phyloP scores from a whole-genome alignment of 2,329 filamentous ascomycete species.

The Harringtonia aguacate region DNA sequence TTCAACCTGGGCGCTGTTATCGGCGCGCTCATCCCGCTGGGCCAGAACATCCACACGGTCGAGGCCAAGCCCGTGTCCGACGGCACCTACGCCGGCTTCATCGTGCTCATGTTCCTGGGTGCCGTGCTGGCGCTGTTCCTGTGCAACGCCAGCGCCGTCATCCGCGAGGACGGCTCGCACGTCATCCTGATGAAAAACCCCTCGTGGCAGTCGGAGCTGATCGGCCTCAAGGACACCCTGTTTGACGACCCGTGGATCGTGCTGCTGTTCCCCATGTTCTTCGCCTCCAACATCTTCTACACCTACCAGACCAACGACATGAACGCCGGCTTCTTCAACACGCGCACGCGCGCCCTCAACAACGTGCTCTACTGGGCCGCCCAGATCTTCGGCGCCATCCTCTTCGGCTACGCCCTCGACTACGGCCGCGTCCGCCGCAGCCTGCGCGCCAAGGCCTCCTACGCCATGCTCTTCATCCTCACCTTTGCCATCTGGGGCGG shows the following conservation, averaged over 20 bases:
- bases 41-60: constrained; percentile 39
- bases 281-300: constrained; percentile 71
- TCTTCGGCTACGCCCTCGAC: constrained; percentile 66
- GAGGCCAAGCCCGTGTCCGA: constrained; percentile 28
- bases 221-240: constrained; percentile 66
- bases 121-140: constrained; percentile 60
- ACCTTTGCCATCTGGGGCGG: constrained; percentile 77
- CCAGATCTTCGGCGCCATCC: constrained; percentile 65
- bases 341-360: constrained; percentile 64
- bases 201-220: constrained; percentile 69
- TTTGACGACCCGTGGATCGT: constrained; percentile 61
- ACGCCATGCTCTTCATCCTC: constrained; percentile 50
- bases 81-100: constrained; percentile 16
- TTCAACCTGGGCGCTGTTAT: constrained; percentile 90
- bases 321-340: constrained; percentile 61
- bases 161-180: constrained; percentile 66
- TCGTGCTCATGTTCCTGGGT: constrained; percentile 15
- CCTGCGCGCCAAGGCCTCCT: constrained; percentile 54
- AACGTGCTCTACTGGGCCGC: constrained; percentile 67
- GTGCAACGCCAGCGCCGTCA: constrained; percentile 59
- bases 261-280: constrained; percentile 72
- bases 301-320: constrained; percentile 65
- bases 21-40: constrained; percentile 66
- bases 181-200: constrained; percentile 89
- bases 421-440: constrained; percentile 46